Conservation (phyloP, 495 filamentous ascomycete species). For the Lophium mytilinum region DNA sequence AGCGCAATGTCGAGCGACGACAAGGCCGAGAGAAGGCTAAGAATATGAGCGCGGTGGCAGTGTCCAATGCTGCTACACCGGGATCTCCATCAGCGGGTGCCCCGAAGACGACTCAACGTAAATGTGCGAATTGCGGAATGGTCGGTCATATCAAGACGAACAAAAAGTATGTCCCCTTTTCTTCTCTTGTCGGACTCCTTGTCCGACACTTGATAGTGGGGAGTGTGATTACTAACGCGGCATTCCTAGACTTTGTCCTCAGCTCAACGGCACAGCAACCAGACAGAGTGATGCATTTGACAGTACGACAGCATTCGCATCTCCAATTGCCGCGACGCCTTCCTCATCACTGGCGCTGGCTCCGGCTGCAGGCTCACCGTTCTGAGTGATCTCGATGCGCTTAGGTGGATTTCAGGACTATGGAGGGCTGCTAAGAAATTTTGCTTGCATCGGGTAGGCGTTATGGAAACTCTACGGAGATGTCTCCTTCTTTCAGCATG, state of each 20-base stretch:
- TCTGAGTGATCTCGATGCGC: not conserved
- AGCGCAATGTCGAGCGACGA: conserved; percentile 85
- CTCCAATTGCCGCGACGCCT: conserved; percentile 8
- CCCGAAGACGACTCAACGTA: conserved; percentile 59
- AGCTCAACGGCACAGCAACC: conserved; percentile 73
- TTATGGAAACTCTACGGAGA: too few species aligned
- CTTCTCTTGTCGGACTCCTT: not conserved
- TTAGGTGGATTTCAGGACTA: not conserved
- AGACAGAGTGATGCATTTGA: conserved; percentile 54
- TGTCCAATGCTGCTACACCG: conserved; percentile 28
- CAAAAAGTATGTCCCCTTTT: conserved; percentile 67
- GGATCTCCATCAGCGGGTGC: conserved; percentile 35
- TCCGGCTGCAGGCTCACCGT: conserved; percentile 2
- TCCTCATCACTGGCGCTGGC: not conserved
- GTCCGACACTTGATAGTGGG: too few species aligned
- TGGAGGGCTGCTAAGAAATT: too few species aligned
- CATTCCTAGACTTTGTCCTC: conserved; percentile 63
- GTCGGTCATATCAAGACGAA: conserved; percentile 99
- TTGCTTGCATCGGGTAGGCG: too few species aligned
- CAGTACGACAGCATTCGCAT: conserved; percentile 38
- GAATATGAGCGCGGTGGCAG: conserved; percentile 38
- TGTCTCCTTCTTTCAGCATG: too few species aligned
- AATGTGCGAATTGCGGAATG: conserved; percentile 94
- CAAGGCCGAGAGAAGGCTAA: conserved; percentile 88
- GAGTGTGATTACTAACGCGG: conserved; percentile 2